These are phyloP conservation scores for Crithidia thermophila DNA, from an alignment of 208 protist species.

Conservation along the genomic window DNA sequence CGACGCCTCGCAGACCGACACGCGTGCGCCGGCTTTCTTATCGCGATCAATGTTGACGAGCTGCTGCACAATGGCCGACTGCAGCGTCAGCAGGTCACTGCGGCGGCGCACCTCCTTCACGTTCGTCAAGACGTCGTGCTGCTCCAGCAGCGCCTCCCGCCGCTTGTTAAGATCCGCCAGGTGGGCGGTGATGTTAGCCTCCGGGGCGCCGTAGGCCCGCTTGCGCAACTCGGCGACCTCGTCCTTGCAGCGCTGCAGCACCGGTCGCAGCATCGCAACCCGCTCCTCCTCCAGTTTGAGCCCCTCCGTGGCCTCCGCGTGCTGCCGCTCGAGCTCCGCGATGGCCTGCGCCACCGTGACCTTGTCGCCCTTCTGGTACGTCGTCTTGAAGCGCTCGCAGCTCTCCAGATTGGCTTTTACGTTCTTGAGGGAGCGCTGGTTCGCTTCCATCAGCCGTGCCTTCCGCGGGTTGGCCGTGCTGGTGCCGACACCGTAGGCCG, in stretches of 20 bases:
- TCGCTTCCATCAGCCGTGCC: not conserved
- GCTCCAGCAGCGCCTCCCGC: not conserved
- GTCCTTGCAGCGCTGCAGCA: constrained; percentile 20
- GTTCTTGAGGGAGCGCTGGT: not conserved
- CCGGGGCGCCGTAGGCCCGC: not conserved
- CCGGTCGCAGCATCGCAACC: not conserved
- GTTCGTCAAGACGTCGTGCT: constrained; percentile 1
- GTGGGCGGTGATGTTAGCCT: not conserved
- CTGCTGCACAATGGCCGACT: constrained; percentile 13
- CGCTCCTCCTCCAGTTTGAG: constrained; percentile 14
- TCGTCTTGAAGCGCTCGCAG: not conserved
- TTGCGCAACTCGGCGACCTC: not conserved
- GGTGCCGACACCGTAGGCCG: constrained; percentile 18
- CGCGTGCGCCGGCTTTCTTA: not conserved
- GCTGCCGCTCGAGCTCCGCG: constrained; percentile 2
- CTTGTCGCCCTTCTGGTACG: constrained; percentile 1
- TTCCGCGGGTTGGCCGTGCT: constrained; percentile 18
- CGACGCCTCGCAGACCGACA: not conserved
- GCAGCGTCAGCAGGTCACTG: constrained; percentile 9
- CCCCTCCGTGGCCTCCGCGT: not conserved
- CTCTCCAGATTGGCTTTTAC: not conserved
- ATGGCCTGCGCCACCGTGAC: constrained; percentile 10
- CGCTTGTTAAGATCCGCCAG: not conserved
- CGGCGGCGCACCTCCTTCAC: constrained; percentile 7
- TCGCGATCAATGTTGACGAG: not conserved